Base-by-base conservation (phyloP, 371 early-diverging fungal species). In the Rhizomucor pusillus region DNA sequence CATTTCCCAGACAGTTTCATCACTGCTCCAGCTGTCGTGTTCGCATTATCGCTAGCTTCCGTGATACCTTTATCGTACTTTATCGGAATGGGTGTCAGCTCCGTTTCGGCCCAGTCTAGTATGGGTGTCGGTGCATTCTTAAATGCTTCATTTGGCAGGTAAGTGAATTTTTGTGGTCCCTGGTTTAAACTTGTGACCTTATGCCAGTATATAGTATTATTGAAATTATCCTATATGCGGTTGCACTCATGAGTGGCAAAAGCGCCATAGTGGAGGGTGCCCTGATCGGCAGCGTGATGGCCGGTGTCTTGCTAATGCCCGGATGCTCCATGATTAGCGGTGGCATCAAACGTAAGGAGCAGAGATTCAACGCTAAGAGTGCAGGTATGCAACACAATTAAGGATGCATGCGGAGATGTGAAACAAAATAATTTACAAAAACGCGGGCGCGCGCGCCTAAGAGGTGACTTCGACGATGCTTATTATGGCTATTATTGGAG, bases 21-120 rank as follows among this genome's bases (percentile, higher is more conserved):
- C 23, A 84, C 86, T 5, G 66, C 80, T 7, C 80, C 85, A 3
- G 65, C 60, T 0, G 69, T 89, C n/a, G 80, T 94, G n/a, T 97
- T 98, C 60, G 56, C 75, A 3, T 59, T 86, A 37, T 88, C 92
- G 14, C 74, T 98, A 34, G 73, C 87, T n/a, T 89, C 93, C 7
- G 91, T 92, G 9, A 85, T 98, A 20, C 98, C 98, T 1, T 69
- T 97, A 7, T 88, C 95, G 1, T 98, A 96, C 64, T 91, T 97
- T 63, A 96, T 98, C 66, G 98, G 98, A 20, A 93, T 93, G 91
- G 93, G 92, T 0, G 94, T 97, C 34, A 89, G 94, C 25, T 92
- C 93, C 16, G 93, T 97, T 62, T 91, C 94, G 11, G 95, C 97
- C 9, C 95, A 97, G 66, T 90, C 94, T 5, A 89, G 90, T 37